A percentile compares a stretch with the other conserved stretches of the same genome.
Evolutionary conservation across 805 yeast species (phyloP).

Genomic region (Metschnikowia rubicola): DNA sequence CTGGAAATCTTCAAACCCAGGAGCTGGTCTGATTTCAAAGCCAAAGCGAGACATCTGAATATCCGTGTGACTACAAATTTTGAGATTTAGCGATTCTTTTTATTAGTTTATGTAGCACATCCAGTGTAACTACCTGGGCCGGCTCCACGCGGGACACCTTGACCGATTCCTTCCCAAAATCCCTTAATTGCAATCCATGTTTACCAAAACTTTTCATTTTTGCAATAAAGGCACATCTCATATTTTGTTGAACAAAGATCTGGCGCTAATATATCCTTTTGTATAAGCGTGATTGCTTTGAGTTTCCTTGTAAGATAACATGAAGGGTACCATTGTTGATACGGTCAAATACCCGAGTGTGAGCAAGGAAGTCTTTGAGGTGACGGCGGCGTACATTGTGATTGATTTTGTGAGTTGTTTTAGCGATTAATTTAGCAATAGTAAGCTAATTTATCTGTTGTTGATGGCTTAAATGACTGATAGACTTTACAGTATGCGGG

Average conservation of each 20-base stretch:
- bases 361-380: conserved; percentile 28
- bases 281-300: conserved; percentile 19
- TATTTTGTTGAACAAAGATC: conserved; percentile 36
- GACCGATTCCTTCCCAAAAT: background rate
- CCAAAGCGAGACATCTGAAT: too few species aligned
- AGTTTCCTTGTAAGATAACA: conserved; percentile 39
- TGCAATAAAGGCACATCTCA: conserved; percentile 4
- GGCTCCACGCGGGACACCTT: background rate
- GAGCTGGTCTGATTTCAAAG: too few species aligned
- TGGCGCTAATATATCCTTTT: conserved; percentile 35
- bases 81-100: conserved; percentile 1
- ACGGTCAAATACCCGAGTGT: conserved; percentile 38
- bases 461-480: too few species aligned
- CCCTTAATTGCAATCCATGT: too few species aligned
- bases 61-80: too few species aligned
- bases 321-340: conserved; percentile 38
- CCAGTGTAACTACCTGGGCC: conserved; percentile 8
- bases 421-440: background rate
- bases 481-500: background rate
- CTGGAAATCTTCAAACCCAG: too few species aligned
- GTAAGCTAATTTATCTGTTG: too few species aligned
- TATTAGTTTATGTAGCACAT: conserved; percentile 10
- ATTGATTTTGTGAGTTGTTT: background rate
- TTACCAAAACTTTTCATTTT: too few species aligned
- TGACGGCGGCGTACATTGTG: conserved; percentile 22